These are phyloP conservation scores for Aspergillus carlsbadensis DNA, from an alignment of 495 filamentous ascomycete species.

Conservation along the genomic window DNA sequence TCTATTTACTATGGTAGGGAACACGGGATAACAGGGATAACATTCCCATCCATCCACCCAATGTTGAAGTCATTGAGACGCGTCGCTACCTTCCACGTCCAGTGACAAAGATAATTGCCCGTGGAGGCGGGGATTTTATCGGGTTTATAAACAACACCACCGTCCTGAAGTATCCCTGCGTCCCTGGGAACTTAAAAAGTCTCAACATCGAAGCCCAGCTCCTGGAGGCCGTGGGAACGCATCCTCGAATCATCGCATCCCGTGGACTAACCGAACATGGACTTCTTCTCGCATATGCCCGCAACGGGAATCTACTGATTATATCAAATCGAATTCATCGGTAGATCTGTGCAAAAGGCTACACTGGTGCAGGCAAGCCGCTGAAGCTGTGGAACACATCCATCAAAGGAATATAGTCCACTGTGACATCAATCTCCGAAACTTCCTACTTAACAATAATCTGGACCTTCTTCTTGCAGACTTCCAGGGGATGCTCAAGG, in stretches of 20 bases:
- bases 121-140: slow-evolving; percentile 22
- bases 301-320: slow-evolving; percentile 16
- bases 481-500: too few species aligned
- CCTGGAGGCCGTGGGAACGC: slow-evolving; percentile 14
- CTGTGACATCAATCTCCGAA: too few species aligned
- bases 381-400: slow-evolving; percentile 20
- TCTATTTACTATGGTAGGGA: too few species aligned
- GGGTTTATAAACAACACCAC: slow-evolving; percentile 46
- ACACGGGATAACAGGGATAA: too few species aligned
- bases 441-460: too few species aligned
- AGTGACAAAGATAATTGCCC: slow-evolving; percentile 34
- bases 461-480: too few species aligned
- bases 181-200: slow-evolving; percentile 26
- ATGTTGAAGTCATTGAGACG: slow-evolving; percentile 2
- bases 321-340: too few species aligned
- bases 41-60: too few species aligned
- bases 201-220: slow-evolving; percentile 20
- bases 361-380: slow-evolving; percentile 22
- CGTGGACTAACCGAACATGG: slow-evolving; percentile 16
- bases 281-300: slow-evolving; percentile 18
- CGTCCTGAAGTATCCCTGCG: slow-evolving; percentile 40
- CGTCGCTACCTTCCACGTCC: slow-evolving; percentile 30
- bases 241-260: slow-evolving; percentile 20
- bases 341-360: too few species aligned
- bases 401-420: slow-evolving; percentile 22